Evolutionary conservation across 169 alveolate genomes (phyloP), one percentile per base, ranked within the genome.

Genomic region (Cryptosporidium parvum): DNA sequence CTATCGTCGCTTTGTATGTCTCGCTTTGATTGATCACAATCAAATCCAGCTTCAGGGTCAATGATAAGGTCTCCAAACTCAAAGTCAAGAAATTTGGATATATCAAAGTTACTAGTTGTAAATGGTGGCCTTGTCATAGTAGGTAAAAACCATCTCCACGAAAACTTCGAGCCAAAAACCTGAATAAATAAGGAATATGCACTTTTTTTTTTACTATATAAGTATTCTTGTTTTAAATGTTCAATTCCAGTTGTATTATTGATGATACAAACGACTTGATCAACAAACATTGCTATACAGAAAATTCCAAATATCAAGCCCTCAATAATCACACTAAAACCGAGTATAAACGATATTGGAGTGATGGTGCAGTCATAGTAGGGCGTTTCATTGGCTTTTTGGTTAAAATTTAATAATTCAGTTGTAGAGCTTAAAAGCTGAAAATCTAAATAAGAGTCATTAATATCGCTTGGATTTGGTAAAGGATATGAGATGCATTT

Each of bases 131-230:
- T 80, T 18, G 89, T n/a, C 59, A 23, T 80, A 6, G 89, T 80
- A 9, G 89, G 89, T 23, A 80, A 42, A 65, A 80, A 62, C 89
- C 89, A 80, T 39, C 18, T 80, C 89, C 89, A 80, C 16, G 89
- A 62, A 80, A 80, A 80, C 70, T 45, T 59, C 1, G 65, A 29
- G 21, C 89, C 89, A 48, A 37, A 80, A 62, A 80, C 89, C 39
- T 80, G 69, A 26, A 67, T 18, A 62, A 80, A 65, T 31, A 65
- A 45, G 5, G 45, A 42, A 42, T 80, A 80, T 5, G 51, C 62
- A 61, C 68, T 31, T 65, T 80, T 59, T 33, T 65, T 80, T 23
- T 51, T 80, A 53, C 56, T 73, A 42, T 80, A 80, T 12, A 65
- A 45, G 62, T 39, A 80, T n/a, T 80, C 89, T 67, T 62, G 89